Conservation (phyloP, 2,329 filamentous ascomycete genomes). For the Curvularia eragrostidis region DNA sequence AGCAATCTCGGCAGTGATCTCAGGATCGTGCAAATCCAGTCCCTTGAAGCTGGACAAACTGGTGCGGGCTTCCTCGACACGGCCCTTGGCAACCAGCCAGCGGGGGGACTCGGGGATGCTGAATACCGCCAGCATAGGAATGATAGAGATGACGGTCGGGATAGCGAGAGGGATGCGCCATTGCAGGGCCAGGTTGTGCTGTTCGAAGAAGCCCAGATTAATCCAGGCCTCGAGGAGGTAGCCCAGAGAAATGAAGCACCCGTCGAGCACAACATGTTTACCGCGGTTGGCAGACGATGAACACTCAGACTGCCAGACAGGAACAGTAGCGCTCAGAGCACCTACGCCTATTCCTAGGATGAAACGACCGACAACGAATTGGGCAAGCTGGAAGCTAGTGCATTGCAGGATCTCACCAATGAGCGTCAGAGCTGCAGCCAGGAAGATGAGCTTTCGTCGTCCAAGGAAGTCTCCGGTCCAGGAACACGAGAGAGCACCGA, state of each 20-base stretch:
- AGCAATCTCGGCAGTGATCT: constrained; percentile 68
- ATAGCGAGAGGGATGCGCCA: constrained; percentile 75
- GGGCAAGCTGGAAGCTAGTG: constrained; percentile 54
- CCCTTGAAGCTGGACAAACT: constrained; percentile 52
- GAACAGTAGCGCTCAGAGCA: constrained; percentile 54
- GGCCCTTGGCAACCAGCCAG: constrained; percentile 71
- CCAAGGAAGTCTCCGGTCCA: constrained; percentile 56
- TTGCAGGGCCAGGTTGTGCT: constrained; percentile 63
- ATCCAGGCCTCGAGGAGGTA: constrained; percentile 58
- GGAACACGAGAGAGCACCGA: constrained; percentile 56
- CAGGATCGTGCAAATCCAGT: constrained; percentile 52
- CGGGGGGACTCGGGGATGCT: constrained; percentile 74
- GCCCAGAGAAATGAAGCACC: constrained; percentile 56
- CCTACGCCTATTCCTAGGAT: constrained; percentile 56
- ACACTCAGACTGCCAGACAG: constrained; percentile 56
- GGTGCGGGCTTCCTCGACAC: constrained; percentile 68
- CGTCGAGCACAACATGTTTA: constrained; percentile 53
- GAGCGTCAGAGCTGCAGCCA: constrained; percentile 50
- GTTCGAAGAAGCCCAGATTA: constrained; percentile 64
- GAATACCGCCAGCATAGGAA: constrained; percentile 65
- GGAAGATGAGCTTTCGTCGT: constrained; percentile 55
- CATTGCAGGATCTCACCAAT: constrained; percentile 55
- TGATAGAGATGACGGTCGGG: constrained; percentile 61
- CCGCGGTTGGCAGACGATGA: constrained; percentile 50
- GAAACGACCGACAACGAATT: constrained; percentile 56